Conservation (phyloP, 2,329 filamentous ascomycete genomes). For the Hyphodiscus sp. region DNA sequence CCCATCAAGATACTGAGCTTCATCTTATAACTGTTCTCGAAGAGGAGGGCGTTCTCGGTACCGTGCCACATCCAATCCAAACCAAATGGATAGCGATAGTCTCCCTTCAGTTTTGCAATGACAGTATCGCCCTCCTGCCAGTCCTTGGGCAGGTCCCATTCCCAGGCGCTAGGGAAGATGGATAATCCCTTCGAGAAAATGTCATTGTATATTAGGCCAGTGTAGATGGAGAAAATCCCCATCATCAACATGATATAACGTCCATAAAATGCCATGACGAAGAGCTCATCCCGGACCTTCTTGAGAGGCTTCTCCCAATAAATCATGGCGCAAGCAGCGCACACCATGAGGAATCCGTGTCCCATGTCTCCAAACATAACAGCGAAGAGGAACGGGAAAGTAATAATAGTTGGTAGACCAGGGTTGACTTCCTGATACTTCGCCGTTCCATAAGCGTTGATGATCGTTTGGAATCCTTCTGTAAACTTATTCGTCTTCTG, state of each 20-base stretch:
- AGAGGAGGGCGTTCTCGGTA: slow-evolving; percentile 88
- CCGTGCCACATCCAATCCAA: slow-evolving; percentile 96
- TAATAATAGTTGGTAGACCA: slow-evolving; percentile 88
- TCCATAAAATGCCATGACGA: slow-evolving; percentile 98
- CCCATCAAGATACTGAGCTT: slow-evolving; percentile 97
- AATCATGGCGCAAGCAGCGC: slow-evolving; percentile 84
- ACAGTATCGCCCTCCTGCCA: slow-evolving; percentile 62
- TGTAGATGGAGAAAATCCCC: slow-evolving; percentile 95
- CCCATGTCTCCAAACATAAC: slow-evolving; percentile 99
- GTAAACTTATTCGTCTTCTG: slow-evolving; percentile 99
- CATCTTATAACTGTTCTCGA: slow-evolving; percentile 99
- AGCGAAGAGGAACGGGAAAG: slow-evolving; percentile 98
- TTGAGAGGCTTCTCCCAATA: slow-evolving; percentile 91
- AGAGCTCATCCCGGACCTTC: slow-evolving; percentile 89
- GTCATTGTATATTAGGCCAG: slow-evolving; percentile 96
- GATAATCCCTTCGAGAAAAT: slow-evolving; percentile 91
- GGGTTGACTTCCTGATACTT: slow-evolving; percentile 98
- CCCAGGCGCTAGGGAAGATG: slow-evolving; percentile 84
- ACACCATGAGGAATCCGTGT: slow-evolving; percentile 83
- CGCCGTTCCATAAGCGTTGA: slow-evolving; percentile 95
- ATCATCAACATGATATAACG: slow-evolving; percentile 98
- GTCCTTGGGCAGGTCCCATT: slow-evolving; percentile 54
- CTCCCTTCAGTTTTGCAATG: slow-evolving; percentile 56
- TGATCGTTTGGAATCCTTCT: slow-evolving; percentile 96
- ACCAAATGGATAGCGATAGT: slow-evolving; percentile 91